Evolutionary conservation across 805 yeast species (phyloP).

Genomic region (Nakazawaea ambrosiae): DNA sequence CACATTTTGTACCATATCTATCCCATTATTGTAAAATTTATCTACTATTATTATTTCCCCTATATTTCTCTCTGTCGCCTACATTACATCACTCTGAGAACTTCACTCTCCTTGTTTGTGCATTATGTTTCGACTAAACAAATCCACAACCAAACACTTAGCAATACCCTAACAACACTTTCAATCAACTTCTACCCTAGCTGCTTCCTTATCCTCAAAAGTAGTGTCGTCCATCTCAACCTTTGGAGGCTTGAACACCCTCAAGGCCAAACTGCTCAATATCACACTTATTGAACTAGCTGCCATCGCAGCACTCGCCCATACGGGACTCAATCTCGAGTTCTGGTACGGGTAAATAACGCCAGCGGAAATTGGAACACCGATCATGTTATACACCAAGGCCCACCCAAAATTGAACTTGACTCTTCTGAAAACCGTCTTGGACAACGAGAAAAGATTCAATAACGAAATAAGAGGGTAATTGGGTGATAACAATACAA

Average conservation of each 20-base stretch:
- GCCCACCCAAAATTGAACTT: conserved; percentile 57
- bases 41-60: too few species aligned
- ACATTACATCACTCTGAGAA: too few species aligned
- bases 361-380: conserved; percentile 63
- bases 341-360: conserved; percentile 50
- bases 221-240: conserved; percentile 6
- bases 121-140: too few species aligned
- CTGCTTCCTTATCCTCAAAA: background rate
- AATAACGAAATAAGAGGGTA: conserved; percentile 46
- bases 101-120: too few species aligned
- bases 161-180: too few species aligned
- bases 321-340: conserved; percentile 51
- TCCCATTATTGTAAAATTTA: too few species aligned
- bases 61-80: too few species aligned
- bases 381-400: conserved; percentile 46
- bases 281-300: conserved; percentile 52
- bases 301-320: conserved; percentile 68
- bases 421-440: conserved; percentile 43
- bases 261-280: conserved; percentile 45
- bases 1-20: too few species aligned
- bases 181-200: too few species aligned
- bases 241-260: conserved; percentile 34
- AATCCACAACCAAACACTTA: too few species aligned
- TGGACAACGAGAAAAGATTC: conserved; percentile 45
- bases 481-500: conserved; percentile 51